Percentiles rank a stretch among this genome's conserved stretches.
These are phyloP conservation scores for Thalassiosira hispida DNA, from an alignment of 352 stramenopile genomes.

Conservation along the genomic window DNA sequence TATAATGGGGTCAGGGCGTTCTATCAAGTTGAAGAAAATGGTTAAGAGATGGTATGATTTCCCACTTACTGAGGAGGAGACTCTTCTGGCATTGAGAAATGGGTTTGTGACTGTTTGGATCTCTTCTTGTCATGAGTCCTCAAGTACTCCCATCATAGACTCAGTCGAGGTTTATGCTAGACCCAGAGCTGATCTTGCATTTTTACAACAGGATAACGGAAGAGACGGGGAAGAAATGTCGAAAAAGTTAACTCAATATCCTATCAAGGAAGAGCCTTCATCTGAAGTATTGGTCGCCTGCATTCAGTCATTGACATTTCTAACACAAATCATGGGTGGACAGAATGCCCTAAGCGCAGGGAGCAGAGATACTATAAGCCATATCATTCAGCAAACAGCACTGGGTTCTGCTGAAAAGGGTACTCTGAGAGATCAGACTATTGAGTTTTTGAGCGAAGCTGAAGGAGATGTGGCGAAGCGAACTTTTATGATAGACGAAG, in stretches of 20 bases:
- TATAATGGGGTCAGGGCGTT: slow-evolving; percentile 66
- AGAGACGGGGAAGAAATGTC: slow-evolving; percentile 9
- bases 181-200: slow-evolving; percentile 49
- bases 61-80: slow-evolving; percentile 80
- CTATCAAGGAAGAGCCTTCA: slow-evolving; percentile 9
- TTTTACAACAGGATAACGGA: slow-evolving; percentile 24
- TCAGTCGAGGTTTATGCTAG: slow-evolving; percentile 81
- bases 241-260: not conserved
- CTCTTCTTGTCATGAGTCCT: slow-evolving; percentile 58
- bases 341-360: slow-evolving; percentile 29
- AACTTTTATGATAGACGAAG: slow-evolving; percentile 61
- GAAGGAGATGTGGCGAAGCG: slow-evolving; percentile 42
- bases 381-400: slow-evolving; percentile 68
- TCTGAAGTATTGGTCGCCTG: slow-evolving; percentile 37
- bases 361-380: slow-evolving; percentile 43
- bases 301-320: slow-evolving; percentile 52
- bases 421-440: slow-evolving; percentile 48
- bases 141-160: slow-evolving; percentile 73
- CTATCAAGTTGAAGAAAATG: slow-evolving; percentile 69
- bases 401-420: slow-evolving; percentile 50
- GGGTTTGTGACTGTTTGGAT: slow-evolving; percentile 80
- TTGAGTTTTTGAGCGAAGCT: slow-evolving; percentile 60
- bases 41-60: slow-evolving; percentile 84
- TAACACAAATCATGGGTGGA: slow-evolving; percentile 47
- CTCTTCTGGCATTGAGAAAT: slow-evolving; percentile 71